Conservation (phyloP, 352 stramenopile genomes). For the Salisapilia sapeloensis region DNA sequence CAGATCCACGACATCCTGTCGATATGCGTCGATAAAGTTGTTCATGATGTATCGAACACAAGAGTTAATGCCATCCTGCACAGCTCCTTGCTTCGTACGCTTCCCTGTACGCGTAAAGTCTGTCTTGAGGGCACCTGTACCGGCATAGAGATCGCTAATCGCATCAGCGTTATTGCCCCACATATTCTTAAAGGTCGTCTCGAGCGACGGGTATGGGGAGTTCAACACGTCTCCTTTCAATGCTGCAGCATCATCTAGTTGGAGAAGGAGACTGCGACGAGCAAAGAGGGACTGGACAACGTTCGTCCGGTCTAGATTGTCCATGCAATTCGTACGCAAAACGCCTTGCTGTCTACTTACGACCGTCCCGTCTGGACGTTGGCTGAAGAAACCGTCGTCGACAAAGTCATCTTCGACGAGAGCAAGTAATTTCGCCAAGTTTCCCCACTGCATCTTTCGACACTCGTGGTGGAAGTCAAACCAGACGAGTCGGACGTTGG, state of each 20-base stretch:
- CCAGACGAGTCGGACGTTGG: constrained; percentile 72
- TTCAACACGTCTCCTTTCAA: constrained; percentile 55
- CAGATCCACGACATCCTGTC: constrained; percentile 89
- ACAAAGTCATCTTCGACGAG: constrained; percentile 75
- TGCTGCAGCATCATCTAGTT: constrained; percentile 55
- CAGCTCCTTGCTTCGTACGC: constrained; percentile 80
- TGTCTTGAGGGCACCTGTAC: constrained; percentile 89
- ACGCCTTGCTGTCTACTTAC: constrained; percentile 79
- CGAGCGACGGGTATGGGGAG: constrained; percentile 45
- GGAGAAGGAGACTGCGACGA: constrained; percentile 68
- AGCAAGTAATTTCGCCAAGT: constrained; percentile 81
- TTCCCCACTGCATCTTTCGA: constrained; percentile 86
- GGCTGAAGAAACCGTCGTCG: constrained; percentile 48
- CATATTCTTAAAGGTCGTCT: constrained; percentile 71
- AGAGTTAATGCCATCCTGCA: constrained; percentile 92
- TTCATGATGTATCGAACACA: constrained; percentile 91
- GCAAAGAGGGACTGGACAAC: constrained; percentile 87
- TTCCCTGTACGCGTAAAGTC: constrained; percentile 93
- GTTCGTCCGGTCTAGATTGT: constrained; percentile 92
- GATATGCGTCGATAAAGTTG: constrained; percentile 91
- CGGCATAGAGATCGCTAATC: constrained; percentile 88
- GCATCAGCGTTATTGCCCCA: constrained; percentile 95
- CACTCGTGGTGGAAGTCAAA: constrained; percentile 97
- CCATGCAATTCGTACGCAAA: constrained; percentile 96
- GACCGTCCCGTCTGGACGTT: constrained; percentile 20